Base-by-base conservation (phyloP, 352 stramenopile genomes). In the Globisporangium yorkense region DNA sequence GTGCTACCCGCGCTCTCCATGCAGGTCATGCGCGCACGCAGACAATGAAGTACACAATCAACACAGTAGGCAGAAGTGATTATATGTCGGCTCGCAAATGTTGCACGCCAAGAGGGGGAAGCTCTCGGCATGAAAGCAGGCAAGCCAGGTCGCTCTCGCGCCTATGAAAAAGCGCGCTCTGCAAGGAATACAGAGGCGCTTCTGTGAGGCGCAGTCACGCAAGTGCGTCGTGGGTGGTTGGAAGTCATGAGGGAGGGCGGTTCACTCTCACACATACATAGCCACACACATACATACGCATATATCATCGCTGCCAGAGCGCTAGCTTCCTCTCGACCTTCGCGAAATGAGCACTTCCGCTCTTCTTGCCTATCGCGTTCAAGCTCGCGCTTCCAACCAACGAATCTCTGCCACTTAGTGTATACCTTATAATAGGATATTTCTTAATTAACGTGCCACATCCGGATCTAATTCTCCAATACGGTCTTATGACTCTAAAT, bases 101-200 rank as follows among this genome's bases (percentile, higher is more conserved):
- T 63, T 63, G 57, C 57, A 63, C 43, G 57, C 56, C 57, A 57
- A 57, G 54, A 63, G 50, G 57, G 33, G 56, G 57, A 57, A 21
- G 57, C 51, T 63, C 48, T 57, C 54, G 50, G 56, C 57, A 63
- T 63, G 57, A 63, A 63, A 63, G 57, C 57, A 63, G 57, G 57
- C 57, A 63, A 63, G 57, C 52, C 57, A 53, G 50, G 15, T 57
- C 21, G 41, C 48, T 63, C 9, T 63, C 21, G 57, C 57, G 37
- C 49, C 57, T 56, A 54, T 63, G 35, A 57, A 63, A 63, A 63
- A 63, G 57, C 56, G 18, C 57, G 41, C 35, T 24, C 37, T 56
- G 50, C 57, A 63, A 57, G 50, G 50, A 57, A 41, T 57, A n/a
- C 57, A 51, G 33, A 37, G 43, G 50, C 40, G 44, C 57, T 63